Evolutionary conservation across 2,329 filamentous ascomycete genomes (phyloP), one percentile per base, ranked within the genome.

Genomic region (Thielaviopsis populi): DNA sequence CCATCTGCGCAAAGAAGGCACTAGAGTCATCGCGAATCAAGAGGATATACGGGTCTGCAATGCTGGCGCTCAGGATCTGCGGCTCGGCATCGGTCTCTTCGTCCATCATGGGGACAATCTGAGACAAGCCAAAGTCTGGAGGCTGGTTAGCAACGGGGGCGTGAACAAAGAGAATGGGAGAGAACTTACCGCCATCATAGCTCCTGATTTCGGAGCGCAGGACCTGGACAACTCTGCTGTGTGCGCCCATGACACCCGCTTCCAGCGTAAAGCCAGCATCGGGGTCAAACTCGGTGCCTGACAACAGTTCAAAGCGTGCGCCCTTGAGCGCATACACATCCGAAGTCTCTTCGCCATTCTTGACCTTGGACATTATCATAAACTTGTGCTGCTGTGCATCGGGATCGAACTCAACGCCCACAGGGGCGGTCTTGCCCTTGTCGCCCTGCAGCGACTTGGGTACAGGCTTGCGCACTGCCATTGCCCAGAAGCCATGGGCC

Each of bases 91-190:
- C 91, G 0, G 86, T 91, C 68, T 94, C 89, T 69, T 96, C 94
- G 69, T 97, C 94, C 67, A 89, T 83, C 81, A 97, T 90, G 0
- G 91, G 90, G 60, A 96, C 81, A 63, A 99, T 97, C 70, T 97
- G 92, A 56, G 86, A 86, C 62, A 99, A 80, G 11, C 87, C 89
- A 66, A 99, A 82, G 73, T 95, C 89, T 90, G 70, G 70, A 1
- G n/a, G 7, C 0, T 17, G 8, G 65, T 73, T 33, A 72, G 69
- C 46, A 48, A 66, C 15, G 15, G 30, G 27, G 10, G 17, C 11
- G 8, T 10, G 43, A 15, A 40, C 2, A 8, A 1, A 1, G 37
- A 27, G 42, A 42, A 63, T 58, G 56, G 79, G 46, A 7, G 54
- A 79, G 33, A 8, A 8, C 85, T 80, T 74, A 92, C 89, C 86